These are phyloP conservation scores for Zymoseptoria passerinii DNA, from an alignment of 2,329 filamentous ascomycete genomes.

Conservation along the genomic window DNA sequence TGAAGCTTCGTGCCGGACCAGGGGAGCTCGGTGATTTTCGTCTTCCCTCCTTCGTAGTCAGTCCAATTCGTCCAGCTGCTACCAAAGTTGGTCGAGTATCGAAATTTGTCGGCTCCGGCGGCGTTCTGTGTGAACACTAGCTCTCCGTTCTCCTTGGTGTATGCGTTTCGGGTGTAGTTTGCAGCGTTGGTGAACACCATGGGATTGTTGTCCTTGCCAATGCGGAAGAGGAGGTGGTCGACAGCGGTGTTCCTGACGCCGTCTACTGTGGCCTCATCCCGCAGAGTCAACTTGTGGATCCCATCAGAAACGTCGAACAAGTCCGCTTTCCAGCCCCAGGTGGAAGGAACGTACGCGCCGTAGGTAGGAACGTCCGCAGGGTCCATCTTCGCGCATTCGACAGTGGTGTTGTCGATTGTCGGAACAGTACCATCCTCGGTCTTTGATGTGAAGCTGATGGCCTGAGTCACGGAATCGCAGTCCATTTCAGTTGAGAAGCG, in stretches of 20 bases:
- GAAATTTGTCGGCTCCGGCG: constrained; percentile 50
- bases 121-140: constrained; percentile 42
- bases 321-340: constrained; percentile 47
- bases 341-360: constrained; percentile 41
- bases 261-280: constrained; percentile 41
- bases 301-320: constrained; percentile 51
- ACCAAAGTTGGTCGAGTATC: constrained; percentile 53
- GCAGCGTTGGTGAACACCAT: constrained; percentile 46
- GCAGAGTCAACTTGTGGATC: constrained; percentile 48
- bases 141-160: constrained; percentile 29
- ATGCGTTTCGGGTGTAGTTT: constrained; percentile 48
- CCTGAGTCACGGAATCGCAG: constrained; percentile 43
- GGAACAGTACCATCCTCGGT: constrained; percentile 40
- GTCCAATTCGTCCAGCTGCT: constrained; percentile 49
- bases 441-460: constrained; percentile 44
- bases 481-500: constrained; percentile 53
- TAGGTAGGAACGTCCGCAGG: constrained; percentile 30
- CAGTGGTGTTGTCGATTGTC: constrained; percentile 35
- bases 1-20: constrained; percentile 51
- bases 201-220: constrained; percentile 49
- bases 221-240: constrained; percentile 52
- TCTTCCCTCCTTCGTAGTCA: constrained; percentile 43
- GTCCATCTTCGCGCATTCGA: constrained; percentile 33
- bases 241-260: constrained; percentile 39
- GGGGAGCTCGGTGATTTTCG: constrained; percentile 36